Conservation (phyloP, 2,329 filamentous ascomycete species). For the Cladophialophora carrionii region DNA sequence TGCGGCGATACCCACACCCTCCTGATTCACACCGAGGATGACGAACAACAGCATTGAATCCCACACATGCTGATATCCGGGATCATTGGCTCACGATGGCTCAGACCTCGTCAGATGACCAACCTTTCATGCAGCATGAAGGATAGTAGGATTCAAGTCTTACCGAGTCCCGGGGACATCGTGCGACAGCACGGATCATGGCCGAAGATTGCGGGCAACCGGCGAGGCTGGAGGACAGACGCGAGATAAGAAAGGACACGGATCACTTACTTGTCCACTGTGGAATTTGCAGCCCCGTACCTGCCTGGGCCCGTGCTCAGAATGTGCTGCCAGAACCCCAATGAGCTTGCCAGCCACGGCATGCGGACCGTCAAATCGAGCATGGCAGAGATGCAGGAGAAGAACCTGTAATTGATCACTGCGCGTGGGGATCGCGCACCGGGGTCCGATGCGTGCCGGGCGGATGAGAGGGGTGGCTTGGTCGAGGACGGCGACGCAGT, state of each 20-base stretch:
- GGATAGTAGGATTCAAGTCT: constrained; percentile 18
- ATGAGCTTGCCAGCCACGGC: constrained; percentile 81
- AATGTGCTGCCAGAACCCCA: constrained; percentile 76
- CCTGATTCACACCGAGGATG: constrained; percentile 26
- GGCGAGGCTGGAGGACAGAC: constrained; percentile 16
- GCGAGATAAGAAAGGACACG: constrained; percentile 39
- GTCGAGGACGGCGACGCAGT: constrained; percentile 22
- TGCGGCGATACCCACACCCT: constrained; percentile 27
- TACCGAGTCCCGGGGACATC: constrained; percentile 15
- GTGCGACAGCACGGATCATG: constrained; percentile 17
- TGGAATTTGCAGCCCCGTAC: constrained; percentile 73
- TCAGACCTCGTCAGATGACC: constrained; percentile 37
- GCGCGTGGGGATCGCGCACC: constrained; percentile 54
- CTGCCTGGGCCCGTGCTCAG: constrained; percentile 73
- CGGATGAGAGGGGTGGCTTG: constrained; percentile 18
- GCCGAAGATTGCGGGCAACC: constrained; percentile 6
- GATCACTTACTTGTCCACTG: constrained; percentile 83
- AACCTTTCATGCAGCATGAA: constrained; percentile 29
- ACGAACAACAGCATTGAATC: constrained; percentile 17
- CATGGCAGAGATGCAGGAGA: constrained; percentile 72
- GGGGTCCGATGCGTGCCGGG: constrained; percentile 36
- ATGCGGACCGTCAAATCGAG: constrained; percentile 77
- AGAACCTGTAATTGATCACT: constrained; percentile 75
- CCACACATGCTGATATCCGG: constrained; percentile 27
- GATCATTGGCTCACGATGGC: constrained; percentile 26